Base-by-base conservation (phyloP, 176 grass and related monocot genomes). In the Sorghum bicolor region DNA sequence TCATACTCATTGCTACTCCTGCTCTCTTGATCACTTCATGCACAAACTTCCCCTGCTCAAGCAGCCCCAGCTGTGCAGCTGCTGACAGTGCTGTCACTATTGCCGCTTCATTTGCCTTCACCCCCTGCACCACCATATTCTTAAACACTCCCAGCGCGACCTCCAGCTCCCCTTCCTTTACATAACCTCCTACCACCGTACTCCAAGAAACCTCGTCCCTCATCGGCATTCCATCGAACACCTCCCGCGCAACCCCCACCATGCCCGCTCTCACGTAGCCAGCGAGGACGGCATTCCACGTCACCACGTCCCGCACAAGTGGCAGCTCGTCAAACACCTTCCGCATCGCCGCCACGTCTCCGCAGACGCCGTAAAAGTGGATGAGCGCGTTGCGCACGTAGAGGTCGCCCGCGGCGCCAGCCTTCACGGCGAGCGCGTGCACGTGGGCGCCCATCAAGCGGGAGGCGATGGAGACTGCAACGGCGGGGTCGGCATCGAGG, bases 131-230 rank as follows among this genome's bases (percentile, higher is more conserved):
- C 26, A 86, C 79, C 87, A 90, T 87, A 33, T 87, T 64, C 75
- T 65, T 79, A 25, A 94, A 91, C 78, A 89, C 43, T 8, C 20
- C 36, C 22, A 91, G 11, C 0, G 87, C 92, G 74, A 89, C 72
- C 48, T 94, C 92, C 79, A 92, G 70, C 45, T 89, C 71, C 38
- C 82, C 87, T 67, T 48, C 76, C 67, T 94, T 86, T 28, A 92
- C 89, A 74, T 94, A 86, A 13, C 85, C 92, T n/a, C 80, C 45
- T 26, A 94, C 78, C 31, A 94, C 1, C 2, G 92, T 92, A 31
- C 89, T 94, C 89, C 92, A 94, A 19, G 92, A 94, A 64, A 94
- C 76, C 77, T 58, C 57, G 26, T 92, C 89, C 79, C 82, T 89
- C 2, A 64, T 55, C 11, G 89, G 62, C 87, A 94, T 94, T 92